phyloP scores from a whole-genome alignment of 2,329 filamentous ascomycete genomes.

The Colletotrichum siamense region DNA sequence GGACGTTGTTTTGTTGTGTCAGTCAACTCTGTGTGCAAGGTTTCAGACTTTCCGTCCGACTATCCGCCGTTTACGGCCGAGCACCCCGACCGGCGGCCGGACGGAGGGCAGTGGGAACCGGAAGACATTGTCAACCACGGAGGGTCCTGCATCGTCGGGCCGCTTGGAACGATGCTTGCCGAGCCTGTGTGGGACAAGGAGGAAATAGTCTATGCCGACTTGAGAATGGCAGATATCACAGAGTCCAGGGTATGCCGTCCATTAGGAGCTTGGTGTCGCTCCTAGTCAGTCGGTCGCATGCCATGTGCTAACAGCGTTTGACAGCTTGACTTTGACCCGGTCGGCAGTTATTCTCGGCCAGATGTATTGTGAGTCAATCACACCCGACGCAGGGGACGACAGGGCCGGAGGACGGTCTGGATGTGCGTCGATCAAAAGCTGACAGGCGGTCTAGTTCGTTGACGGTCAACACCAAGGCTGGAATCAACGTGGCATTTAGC shows the following conservation, averaged over 20 bases:
- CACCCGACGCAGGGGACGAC: background rate
- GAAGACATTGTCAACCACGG: constrained; percentile 44
- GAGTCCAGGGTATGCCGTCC: constrained; percentile 38
- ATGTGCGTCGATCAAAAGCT: background rate
- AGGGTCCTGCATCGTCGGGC: constrained; percentile 45
- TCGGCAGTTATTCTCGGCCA: constrained; percentile 45
- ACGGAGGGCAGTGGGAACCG: constrained; percentile 39
- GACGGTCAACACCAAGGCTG: constrained; percentile 35
- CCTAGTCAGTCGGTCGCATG: background rate
- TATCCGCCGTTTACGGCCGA: constrained; percentile 45
- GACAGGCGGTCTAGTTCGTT: constrained; percentile 23
- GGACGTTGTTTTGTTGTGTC: constrained; percentile 48
- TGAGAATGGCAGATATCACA: constrained; percentile 36
- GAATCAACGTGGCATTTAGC: constrained; percentile 31
- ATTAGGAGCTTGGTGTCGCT: background rate
- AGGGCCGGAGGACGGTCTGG: background rate
- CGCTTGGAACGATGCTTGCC: constrained; percentile 39
- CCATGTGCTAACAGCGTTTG: background rate
- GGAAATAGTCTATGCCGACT: constrained; percentile 40
- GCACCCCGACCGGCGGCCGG: constrained; percentile 41
- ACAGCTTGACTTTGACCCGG: constrained; percentile 46
- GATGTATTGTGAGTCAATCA: constrained; percentile 41
- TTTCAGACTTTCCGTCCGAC: constrained; percentile 45
- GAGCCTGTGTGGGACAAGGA: constrained; percentile 46
- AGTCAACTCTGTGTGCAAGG: constrained; percentile 44